Evolutionary conservation across 192 early-diverging fungal species (phyloP).

Genomic region (Diversispora eburnea): DNA sequence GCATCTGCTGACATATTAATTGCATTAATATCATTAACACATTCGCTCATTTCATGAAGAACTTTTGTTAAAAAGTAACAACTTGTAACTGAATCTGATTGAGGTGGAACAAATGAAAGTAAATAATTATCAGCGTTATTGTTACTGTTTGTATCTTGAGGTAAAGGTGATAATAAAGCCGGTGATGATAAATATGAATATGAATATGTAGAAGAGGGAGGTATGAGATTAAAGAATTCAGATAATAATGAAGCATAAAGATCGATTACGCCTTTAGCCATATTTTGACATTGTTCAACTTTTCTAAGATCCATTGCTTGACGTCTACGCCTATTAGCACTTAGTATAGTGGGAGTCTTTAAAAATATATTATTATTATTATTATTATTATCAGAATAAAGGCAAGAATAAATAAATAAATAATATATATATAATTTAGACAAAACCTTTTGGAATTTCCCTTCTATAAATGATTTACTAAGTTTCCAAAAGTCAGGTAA

Average conservation of each 20-base stretch:
- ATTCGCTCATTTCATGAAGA: conserved; percentile 70
- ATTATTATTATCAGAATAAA: no score
- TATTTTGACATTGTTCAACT: conserved; percentile 60
- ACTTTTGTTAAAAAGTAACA: conserved; percentile 75
- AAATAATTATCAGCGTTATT: neutral
- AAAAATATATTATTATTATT: neutral
- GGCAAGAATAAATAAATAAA: no score
- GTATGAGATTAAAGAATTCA: conserved; percentile 40
- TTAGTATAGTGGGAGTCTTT: conserved; percentile 22
- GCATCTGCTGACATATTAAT: conserved; percentile 73
- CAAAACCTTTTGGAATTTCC: conserved; percentile 61
- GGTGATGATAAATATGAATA: neutral
- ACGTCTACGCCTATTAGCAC: conserved; percentile 36
- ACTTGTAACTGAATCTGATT: conserved; percentile 47
- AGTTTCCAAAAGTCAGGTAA: conserved; percentile 94
- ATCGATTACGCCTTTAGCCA: conserved; percentile 62
- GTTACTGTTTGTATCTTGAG: neutral
- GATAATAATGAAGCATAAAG: conserved; percentile 57
- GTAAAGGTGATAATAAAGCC: neutral
- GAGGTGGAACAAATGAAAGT: conserved; percentile 31
- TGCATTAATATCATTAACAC: conserved; percentile 72
- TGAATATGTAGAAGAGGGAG: neutral
- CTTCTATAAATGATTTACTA: conserved; percentile 82
- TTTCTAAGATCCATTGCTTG: conserved; percentile 55
- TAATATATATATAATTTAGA: neutral